A percentile compares a stretch with the other conserved stretches of the same genome.
Conservation (phyloP, 1,284 basidiomycete species). For the Vanrija pseudolonga region DNA sequence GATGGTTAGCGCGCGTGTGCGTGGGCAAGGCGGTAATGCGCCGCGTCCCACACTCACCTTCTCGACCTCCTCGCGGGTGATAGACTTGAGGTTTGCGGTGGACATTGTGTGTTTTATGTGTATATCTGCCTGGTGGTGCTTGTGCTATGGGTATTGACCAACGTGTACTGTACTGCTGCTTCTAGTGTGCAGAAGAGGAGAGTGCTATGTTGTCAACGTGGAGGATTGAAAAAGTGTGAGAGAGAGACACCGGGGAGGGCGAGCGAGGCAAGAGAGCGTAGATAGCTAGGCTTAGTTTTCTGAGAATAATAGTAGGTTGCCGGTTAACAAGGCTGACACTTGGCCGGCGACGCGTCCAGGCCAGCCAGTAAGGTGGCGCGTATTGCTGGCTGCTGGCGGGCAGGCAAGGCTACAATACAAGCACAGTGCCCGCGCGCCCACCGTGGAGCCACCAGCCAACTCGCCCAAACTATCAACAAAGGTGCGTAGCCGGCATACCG, state of each 20-base stretch:
- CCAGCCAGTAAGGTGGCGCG: no score
- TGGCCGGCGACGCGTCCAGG: neutral
- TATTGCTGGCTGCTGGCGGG: no score
- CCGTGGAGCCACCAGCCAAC: no score
- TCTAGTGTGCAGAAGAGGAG: neutral
- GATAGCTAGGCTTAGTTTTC: neutral
- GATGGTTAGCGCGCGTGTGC: neutral
- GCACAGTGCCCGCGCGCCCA: no score
- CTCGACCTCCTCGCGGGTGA: constrained; percentile 50
- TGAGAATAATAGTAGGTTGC: no score
- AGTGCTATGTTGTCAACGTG: neutral
- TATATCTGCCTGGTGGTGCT: neutral
- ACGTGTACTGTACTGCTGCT: no score
- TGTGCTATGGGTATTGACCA: no score
- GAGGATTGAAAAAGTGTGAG: neutral
- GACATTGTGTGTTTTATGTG: constrained; percentile 12
- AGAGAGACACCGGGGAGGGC: neutral
- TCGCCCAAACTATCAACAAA: no score
- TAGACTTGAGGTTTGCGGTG: constrained; percentile 34
- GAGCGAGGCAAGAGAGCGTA: neutral
- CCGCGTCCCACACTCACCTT: no score
- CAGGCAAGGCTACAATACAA: no score
- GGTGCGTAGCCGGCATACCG: no score
- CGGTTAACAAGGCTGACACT: neutral
- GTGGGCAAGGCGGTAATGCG: no score